A percentile compares a stretch with the other conserved stretches of the same genome.
Conservation (phyloP, 352 stramenopile genomes). For the Aphanomyces euteiches region DNA sequence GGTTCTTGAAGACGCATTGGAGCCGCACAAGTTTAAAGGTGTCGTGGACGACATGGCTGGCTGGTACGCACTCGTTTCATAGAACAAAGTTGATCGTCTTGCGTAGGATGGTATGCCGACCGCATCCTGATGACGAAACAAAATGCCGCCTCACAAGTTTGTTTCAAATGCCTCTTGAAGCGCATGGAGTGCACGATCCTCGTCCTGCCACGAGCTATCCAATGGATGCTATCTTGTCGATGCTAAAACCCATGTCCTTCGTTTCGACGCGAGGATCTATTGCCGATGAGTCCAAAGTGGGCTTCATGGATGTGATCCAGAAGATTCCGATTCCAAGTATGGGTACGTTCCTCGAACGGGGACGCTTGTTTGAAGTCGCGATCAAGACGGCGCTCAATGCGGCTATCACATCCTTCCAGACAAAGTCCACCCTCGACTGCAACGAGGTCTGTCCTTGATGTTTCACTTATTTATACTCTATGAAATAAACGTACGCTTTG, state of each 20-base stretch:
- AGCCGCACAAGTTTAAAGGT: slow-evolving; percentile 12
- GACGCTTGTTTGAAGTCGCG: not conserved
- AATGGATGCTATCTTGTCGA: not conserved
- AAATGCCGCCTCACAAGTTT: slow-evolving; percentile 4
- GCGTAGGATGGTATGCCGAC: not conserved
- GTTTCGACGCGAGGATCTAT: not conserved
- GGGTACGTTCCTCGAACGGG: slow-evolving; percentile 8
- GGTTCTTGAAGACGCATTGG: slow-evolving; percentile 18
- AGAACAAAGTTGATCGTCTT: not conserved
- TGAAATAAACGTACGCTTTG: no score
- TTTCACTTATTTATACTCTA: not conserved
- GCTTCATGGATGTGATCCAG: not conserved
- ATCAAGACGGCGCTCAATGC: slow-evolving; percentile 14
- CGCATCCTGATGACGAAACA: not conserved
- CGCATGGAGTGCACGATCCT: not conserved
- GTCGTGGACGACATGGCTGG: slow-evolving; percentile 14
- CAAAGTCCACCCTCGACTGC: not conserved
- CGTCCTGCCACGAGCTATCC: not conserved
- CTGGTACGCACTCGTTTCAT: not conserved
- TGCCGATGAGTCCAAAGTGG: not conserved
- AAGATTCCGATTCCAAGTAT: not conserved
- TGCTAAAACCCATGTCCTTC: slow-evolving; percentile 9
- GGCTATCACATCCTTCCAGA: not conserved
- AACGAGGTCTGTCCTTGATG: not conserved
- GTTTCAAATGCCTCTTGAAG: slow-evolving; percentile 11